Evolutionary conservation across 1,139 yeast genomes (phyloP).

Genomic region (Debaryomycetaceae sp.): DNA sequence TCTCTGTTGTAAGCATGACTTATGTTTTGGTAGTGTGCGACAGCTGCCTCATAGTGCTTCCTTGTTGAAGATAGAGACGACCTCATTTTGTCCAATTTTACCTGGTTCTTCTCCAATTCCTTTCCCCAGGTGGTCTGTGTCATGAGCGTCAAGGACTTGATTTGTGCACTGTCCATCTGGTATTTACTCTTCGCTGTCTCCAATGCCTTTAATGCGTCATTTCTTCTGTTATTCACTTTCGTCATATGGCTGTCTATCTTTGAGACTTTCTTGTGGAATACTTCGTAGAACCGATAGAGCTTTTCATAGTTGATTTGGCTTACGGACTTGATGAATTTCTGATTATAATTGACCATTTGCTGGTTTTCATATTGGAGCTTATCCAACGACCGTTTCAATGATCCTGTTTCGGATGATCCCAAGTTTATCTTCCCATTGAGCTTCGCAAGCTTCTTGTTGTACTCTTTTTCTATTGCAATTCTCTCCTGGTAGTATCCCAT

Average conservation of each 20-base stretch:
- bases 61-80: conserved; percentile 46
- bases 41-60: conserved; percentile 57
- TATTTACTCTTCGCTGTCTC: conserved; percentile 51
- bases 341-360: conserved; percentile 30
- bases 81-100: conserved; percentile 56
- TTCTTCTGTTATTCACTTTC: conserved; percentile 27
- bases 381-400: conserved; percentile 59
- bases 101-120: conserved; percentile 66
- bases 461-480: conserved; percentile 69
- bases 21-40: conserved; percentile 61
- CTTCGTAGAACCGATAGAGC: conserved; percentile 26
- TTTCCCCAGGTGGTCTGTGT: conserved; percentile 75
- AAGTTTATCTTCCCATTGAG: conserved; percentile 46
- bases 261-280: conserved; percentile 29
- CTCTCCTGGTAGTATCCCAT: conserved; percentile 48
- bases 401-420: conserved; percentile 61
- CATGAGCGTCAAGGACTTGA: conserved; percentile 59
- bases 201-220: conserved; percentile 29
- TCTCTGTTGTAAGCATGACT: conserved; percentile 72
- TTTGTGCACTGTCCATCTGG: conserved; percentile 55
- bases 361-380: conserved; percentile 51
- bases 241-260: conserved; percentile 37
- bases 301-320: conserved; percentile 33
- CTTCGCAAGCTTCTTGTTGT: conserved; percentile 49
- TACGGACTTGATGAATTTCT: conserved; percentile 32